Conservation (phyloP, 495 filamentous ascomycete species). For the Penicillium waksmanii region DNA sequence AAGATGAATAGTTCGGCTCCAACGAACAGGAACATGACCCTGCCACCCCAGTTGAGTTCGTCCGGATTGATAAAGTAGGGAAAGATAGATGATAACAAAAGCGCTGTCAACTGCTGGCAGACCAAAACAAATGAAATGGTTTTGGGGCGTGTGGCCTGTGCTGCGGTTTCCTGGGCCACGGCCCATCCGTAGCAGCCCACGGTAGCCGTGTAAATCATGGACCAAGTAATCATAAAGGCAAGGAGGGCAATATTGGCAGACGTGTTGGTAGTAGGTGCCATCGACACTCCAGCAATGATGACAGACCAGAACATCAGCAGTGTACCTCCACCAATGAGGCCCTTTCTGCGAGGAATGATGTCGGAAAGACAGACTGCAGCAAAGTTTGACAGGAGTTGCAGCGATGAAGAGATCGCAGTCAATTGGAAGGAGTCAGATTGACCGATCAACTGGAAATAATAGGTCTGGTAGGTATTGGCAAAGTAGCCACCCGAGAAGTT, state of each 20-base stretch:
- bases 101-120: conserved; percentile 45
- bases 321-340: conserved; percentile 19
- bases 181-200: conserved; percentile 63
- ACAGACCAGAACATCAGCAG: conserved; percentile 21
- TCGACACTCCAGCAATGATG: conserved; percentile 19
- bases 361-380: conserved; percentile 15
- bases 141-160: conserved; percentile 41
- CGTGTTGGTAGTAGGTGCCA: conserved; percentile 14
- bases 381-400: conserved; percentile 17
- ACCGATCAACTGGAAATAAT: conserved; percentile 21
- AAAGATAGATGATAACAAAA: conserved; percentile 61
- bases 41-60: conserved; percentile 60
- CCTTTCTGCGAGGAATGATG: conserved; percentile 19
- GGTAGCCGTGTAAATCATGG: conserved; percentile 56
- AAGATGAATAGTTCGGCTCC: conserved; percentile 20
- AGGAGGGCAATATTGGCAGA: conserved; percentile 17
- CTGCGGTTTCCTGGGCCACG: conserved; percentile 60
- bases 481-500: conserved; percentile 21
- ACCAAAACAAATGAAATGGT: conserved; percentile 20
- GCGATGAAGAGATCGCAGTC: conserved; percentile 17
- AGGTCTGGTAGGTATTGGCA: conserved; percentile 21
- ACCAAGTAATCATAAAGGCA: conserved; percentile 58
- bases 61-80: conserved; percentile 67
- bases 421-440: conserved; percentile 20
- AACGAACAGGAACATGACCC: conserved; percentile 63